phyloP scores from a whole-genome alignment of 208 protist species.

The Naegleria lovaniensis region DNA sequence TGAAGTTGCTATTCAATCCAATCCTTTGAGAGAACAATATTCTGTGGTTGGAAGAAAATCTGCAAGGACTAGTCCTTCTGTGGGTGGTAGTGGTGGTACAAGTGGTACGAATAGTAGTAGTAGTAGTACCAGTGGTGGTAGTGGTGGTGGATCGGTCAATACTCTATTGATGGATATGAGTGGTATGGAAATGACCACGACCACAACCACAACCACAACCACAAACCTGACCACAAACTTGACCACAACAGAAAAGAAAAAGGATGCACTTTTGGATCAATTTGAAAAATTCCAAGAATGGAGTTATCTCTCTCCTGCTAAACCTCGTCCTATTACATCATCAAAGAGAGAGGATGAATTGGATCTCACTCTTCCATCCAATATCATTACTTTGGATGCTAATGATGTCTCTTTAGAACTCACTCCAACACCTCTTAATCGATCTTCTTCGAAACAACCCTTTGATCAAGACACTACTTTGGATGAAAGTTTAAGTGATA shows the following conservation, averaged over 20 bases:
- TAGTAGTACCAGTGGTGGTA: too few species aligned
- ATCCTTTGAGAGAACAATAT: not conserved
- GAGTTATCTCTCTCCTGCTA: not conserved
- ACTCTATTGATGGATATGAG: too few species aligned
- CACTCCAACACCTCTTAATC: not conserved
- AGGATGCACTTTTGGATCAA: not conserved
- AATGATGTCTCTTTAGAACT: not conserved
- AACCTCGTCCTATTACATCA: not conserved
- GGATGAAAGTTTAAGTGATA: not conserved
- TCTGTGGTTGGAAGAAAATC: not conserved
- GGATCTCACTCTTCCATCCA: not conserved
- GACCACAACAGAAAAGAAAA: too few species aligned
- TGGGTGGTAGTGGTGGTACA: too few species aligned
- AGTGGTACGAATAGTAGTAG: too few species aligned
- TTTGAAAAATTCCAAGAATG: not conserved
- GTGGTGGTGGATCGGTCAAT: too few species aligned
- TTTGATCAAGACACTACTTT: not conserved
- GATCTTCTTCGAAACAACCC: not conserved
- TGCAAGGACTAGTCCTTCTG: not conserved
- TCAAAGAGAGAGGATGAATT: not conserved
- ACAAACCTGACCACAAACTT: too few species aligned
- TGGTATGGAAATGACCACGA: too few species aligned
- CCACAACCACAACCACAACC: too few species aligned
- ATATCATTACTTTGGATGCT: not conserved
- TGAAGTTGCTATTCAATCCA: conserved; percentile 7